A percentile compares a stretch with the other conserved stretches of the same genome.
Conservation (phyloP, 768 basidiomycete genomes). For the Leccinum pellstonianum region DNA sequence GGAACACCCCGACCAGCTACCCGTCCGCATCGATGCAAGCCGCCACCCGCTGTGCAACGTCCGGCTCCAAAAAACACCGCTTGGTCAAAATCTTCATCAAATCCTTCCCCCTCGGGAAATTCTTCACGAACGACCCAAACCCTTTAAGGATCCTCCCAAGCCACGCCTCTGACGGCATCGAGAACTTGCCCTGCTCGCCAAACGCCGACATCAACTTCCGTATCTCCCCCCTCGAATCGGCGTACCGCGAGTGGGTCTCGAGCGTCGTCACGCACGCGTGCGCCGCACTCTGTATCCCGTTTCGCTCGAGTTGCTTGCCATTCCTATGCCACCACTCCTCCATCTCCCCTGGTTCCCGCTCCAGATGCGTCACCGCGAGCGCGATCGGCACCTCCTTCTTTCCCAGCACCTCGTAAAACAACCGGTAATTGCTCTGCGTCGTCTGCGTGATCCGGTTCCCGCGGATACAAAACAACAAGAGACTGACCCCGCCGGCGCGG, state of each 20-base stretch:
- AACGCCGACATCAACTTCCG: conserved; percentile 19
- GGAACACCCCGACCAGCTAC: too few species aligned
- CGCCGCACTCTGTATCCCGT: conserved; percentile 24
- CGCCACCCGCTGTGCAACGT: conserved; percentile 24
- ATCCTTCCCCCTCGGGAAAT: conserved; percentile 25
- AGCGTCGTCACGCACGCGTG: conserved; percentile 35
- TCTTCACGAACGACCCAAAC: conserved; percentile 19
- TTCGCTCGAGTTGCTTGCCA: conserved; percentile 16
- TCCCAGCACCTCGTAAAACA: conserved; percentile 29
- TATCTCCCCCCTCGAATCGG: conserved; percentile 31
- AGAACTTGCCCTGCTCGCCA: conserved; percentile 29
- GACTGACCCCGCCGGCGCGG: conserved; percentile 35
- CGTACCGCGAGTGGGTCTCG: conserved; percentile 25
- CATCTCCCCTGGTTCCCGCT: conserved; percentile 30
- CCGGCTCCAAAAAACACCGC: conserved; percentile 25
- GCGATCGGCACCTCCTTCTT: conserved; percentile 38
- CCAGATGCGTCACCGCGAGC: conserved; percentile 41
- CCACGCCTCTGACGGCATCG: conserved; percentile 31
- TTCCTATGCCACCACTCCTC: conserved; percentile 35
- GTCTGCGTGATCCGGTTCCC: conserved; percentile 35
- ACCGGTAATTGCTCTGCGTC: conserved; percentile 24
- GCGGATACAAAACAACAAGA: conserved; percentile 42
- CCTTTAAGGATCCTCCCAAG: conserved; percentile 27
- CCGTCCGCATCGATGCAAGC: conserved; percentile 18
- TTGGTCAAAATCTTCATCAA: conserved; percentile 26